Evolutionary conservation across 2,329 filamentous ascomycete species (phyloP).

Genomic region (Colletotrichum aenigma): DNA sequence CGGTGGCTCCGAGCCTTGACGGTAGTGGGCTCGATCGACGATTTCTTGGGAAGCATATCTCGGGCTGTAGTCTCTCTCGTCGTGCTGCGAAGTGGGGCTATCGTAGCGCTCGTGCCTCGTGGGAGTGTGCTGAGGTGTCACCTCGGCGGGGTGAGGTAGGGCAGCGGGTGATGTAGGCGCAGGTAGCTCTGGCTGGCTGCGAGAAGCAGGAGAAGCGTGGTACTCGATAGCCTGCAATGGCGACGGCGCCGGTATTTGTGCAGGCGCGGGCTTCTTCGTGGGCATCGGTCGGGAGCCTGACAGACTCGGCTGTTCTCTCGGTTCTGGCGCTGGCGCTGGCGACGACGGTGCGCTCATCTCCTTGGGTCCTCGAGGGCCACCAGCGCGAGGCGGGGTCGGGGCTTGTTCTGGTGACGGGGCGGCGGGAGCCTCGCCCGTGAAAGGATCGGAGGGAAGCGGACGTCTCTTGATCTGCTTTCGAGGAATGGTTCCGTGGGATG

Average conservation of each 20-base stretch:
- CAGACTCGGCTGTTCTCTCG: background rate
- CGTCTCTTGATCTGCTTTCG: constrained; percentile 77
- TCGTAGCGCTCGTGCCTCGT: constrained; percentile 36
- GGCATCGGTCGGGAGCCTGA: constrained; percentile 15
- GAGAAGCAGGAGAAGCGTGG: constrained; percentile 38
- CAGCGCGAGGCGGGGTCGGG: constrained; percentile 50
- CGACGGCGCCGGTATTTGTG: constrained; percentile 55
- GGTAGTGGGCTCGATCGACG: constrained; percentile 40
- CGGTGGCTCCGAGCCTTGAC: constrained; percentile 38
- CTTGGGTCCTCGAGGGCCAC: constrained; percentile 11
- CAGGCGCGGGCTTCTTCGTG: constrained; percentile 34
- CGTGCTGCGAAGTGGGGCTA: constrained; percentile 34
- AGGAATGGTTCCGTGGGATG: constrained; percentile 48
- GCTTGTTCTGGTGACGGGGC: constrained; percentile 42
- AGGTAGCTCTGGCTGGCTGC: constrained; percentile 39
- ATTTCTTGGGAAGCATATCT: constrained; percentile 29
- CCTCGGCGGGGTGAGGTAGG: constrained; percentile 10
- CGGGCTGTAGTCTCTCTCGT: constrained; percentile 41
- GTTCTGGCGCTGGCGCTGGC: background rate
- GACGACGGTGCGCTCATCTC: background rate
- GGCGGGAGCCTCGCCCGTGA: constrained; percentile 55
- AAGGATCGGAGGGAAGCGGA: constrained; percentile 81
- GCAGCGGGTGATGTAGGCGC: constrained; percentile 34
- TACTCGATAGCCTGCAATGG: constrained; percentile 59
- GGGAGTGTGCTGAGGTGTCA: constrained; percentile 16